Evolutionary conservation across 805 yeast species (phyloP).

Genomic region (Limtongia smithiae): DNA sequence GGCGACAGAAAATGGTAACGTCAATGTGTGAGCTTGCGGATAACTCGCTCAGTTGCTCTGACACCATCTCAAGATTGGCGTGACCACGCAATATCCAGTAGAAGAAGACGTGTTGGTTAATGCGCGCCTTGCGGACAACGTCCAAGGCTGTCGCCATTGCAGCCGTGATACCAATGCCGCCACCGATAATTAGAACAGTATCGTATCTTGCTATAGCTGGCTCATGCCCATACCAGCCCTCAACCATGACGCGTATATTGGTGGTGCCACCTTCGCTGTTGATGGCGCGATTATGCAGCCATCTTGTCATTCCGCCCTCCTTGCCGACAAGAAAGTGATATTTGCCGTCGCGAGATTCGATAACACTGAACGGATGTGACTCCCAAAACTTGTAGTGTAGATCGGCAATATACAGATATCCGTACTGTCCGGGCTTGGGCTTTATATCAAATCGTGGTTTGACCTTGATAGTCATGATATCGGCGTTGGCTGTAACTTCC

Average conservation of each 20-base stretch:
- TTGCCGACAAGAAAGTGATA: conserved; percentile 11
- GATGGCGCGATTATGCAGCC: conserved; percentile 3
- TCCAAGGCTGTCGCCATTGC: no score
- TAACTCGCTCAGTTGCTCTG: conserved; percentile 22
- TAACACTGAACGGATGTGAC: conserved; percentile 25
- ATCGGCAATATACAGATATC: conserved; percentile 21
- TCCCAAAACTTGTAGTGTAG: conserved; percentile 22
- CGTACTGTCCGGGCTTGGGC: conserved; percentile 27
- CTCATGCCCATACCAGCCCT: conserved; percentile 57
- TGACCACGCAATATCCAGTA: conserved; percentile 26
- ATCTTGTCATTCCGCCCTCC: conserved; percentile 11
- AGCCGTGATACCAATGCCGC: conserved; percentile 65
- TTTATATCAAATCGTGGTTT: conserved; percentile 12
- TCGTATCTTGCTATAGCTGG: conserved; percentile 48
- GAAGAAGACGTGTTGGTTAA: conserved; percentile 21
- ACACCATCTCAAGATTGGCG: conserved; percentile 3
- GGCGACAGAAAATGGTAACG: conserved; percentile 13
- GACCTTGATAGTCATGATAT: conserved; percentile 10
- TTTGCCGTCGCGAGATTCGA: conserved; percentile 15
- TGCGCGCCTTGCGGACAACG: no score
- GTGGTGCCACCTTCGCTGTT: conserved; percentile 32
- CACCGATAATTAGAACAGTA: conserved; percentile 52
- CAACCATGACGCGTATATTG: conserved; percentile 39
- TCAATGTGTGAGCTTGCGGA: conserved; percentile 10
- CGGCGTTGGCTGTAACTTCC: conserved; percentile 7